Percentiles rank a stretch among this genome's conserved stretches.
phyloP scores from a whole-genome alignment of 2,329 filamentous ascomycete genomes.

The Verticillium klebahnii region DNA sequence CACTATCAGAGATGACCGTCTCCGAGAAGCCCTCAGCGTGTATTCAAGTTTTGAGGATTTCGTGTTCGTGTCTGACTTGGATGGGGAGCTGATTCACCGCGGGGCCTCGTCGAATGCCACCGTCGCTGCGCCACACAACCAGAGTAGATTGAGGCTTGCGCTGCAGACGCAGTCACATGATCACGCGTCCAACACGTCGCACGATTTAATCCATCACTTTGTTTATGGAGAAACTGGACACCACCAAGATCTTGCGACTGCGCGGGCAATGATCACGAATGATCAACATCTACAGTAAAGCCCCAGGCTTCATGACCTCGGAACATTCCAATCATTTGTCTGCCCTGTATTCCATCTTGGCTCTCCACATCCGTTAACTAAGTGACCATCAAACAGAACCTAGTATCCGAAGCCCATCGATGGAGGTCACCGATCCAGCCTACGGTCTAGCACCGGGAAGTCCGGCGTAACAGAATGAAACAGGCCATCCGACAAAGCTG shows the following conservation, averaged over 20 bases:
- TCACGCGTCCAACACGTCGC: neutral
- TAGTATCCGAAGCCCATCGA: neutral
- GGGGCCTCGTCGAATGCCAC: neutral
- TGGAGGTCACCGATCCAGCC: neutral
- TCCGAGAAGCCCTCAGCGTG: no score
- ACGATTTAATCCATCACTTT: neutral
- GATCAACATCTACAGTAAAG: neutral
- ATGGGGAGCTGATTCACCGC: neutral
- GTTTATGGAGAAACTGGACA: neutral
- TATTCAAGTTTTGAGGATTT: neutral
- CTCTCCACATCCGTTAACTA: neutral
- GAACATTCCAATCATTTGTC: neutral
- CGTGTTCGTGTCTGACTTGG: neutral
- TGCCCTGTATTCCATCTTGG: neutral
- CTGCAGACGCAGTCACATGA: neutral
- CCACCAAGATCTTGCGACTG: neutral
- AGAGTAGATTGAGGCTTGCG: neutral
- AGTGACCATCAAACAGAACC: neutral
- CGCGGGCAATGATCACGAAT: neutral
- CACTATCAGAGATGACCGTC: neutral
- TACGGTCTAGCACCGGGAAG: neutral
- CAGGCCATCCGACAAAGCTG: neutral
- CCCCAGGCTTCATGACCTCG: neutral
- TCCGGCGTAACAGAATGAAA: neutral
- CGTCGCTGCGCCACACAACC: neutral